These are phyloP conservation scores for Trametopsis cervina DNA, from an alignment of 768 basidiomycete species.

Conservation along the genomic window DNA sequence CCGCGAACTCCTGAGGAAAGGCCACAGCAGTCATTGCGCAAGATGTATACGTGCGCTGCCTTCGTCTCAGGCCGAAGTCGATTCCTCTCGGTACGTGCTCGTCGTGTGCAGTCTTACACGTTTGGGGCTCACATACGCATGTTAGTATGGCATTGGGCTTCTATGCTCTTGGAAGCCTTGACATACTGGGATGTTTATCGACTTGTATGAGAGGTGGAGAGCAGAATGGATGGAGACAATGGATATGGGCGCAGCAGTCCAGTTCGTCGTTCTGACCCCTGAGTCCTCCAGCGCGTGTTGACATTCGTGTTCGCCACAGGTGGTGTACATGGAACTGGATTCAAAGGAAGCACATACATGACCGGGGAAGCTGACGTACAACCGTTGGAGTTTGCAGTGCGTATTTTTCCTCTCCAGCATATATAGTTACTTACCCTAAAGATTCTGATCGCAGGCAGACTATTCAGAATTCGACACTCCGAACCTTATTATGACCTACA, in stretches of 20 bases:
- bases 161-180: constrained; percentile 83
- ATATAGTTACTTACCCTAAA: constrained; percentile 1
- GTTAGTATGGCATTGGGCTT: constrained; percentile 76
- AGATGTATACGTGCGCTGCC: constrained; percentile 72
- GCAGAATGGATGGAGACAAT: constrained; percentile 60
- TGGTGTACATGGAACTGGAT: constrained; percentile 58
- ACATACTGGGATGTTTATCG: constrained; percentile 55
- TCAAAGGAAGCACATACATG: constrained; percentile 73
- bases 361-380: constrained; percentile 21
- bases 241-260: constrained; percentile 88
- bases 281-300: constrained; percentile 6
- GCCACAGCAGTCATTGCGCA: constrained; percentile 59
- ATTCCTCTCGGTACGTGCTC: constrained; percentile 56
- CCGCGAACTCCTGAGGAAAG: no score
- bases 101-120: not conserved
- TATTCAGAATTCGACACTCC: constrained; percentile 57
- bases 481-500: constrained; percentile 92
- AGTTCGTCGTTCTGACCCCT: constrained; percentile 32
- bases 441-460: constrained; percentile 24
- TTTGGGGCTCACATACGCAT: not conserved
- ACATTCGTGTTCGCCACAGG: constrained; percentile 32
- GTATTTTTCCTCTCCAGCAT: constrained; percentile 6
- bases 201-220: constrained; percentile 42
- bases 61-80: constrained; percentile 56
- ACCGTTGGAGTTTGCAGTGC: constrained; percentile 12